A percentile compares a stretch with the other conserved stretches of the same genome.
Conservation (phyloP, 1,139 yeast genomes). For the Lodderomyces parapsilosis region DNA sequence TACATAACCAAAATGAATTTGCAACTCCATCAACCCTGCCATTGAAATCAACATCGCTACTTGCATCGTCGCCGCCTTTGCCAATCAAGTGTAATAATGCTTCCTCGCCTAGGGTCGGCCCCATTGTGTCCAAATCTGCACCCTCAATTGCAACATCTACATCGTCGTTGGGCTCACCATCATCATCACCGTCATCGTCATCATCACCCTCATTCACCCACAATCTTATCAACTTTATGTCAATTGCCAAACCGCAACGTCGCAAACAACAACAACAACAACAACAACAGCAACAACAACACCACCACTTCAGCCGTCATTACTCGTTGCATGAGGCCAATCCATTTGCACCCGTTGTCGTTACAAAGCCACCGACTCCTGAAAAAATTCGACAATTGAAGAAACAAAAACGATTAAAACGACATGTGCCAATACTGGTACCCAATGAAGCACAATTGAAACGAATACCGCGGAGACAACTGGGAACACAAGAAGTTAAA, state of each 20-base stretch:
- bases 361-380: slow-evolving; percentile 15
- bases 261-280: slow-evolving; percentile 2
- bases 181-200: slow-evolving; percentile 6
- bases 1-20: neutral
- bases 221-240: slow-evolving; percentile 2
- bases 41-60: neutral
- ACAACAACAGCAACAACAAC: slow-evolving; percentile 15
- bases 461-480: slow-evolving; percentile 28
- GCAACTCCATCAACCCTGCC: slow-evolving; percentile 1
- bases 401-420: slow-evolving; percentile 14
- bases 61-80: neutral
- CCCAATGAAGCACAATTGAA: slow-evolving; percentile 24
- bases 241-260: neutral
- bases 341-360: neutral
- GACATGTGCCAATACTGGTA: slow-evolving; percentile 18
- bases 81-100: neutral
- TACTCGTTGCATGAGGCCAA: neutral
- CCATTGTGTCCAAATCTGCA: neutral
- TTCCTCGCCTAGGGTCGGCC: neutral
- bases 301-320: too few species aligned
- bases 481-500: too few species aligned
- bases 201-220: slow-evolving; percentile 3
- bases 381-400: slow-evolving; percentile 21
- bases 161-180: slow-evolving; percentile 4
- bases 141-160: slow-evolving; percentile 2